These are phyloP conservation scores for Saururus chinensis DNA, from an alignment of 164 flowering plant genomes.

Conservation along the genomic window DNA sequence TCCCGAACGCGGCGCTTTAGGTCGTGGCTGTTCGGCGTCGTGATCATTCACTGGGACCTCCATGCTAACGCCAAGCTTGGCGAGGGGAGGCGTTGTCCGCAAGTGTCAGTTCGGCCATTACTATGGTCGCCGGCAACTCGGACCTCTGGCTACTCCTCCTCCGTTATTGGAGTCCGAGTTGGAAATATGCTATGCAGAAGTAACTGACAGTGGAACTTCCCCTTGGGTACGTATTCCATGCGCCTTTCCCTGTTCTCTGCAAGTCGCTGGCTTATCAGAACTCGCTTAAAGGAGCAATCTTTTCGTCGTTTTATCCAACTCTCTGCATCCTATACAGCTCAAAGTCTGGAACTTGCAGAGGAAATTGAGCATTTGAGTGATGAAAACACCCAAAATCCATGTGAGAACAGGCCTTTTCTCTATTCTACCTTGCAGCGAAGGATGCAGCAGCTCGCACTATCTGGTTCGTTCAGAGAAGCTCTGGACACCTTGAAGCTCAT, in stretches of 20 bases:
- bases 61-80: too few species aligned
- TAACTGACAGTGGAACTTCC: too few species aligned
- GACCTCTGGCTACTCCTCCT: too few species aligned
- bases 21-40: too few species aligned
- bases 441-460: slow-evolving; percentile 23
- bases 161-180: too few species aligned
- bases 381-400: not conserved
- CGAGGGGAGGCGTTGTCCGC: too few species aligned
- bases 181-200: too few species aligned
- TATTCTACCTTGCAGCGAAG: slow-evolving; percentile 3
- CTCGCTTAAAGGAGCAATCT: not conserved
- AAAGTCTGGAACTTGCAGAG: not conserved
- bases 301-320: not conserved
- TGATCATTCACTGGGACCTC: too few species aligned
- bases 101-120: too few species aligned
- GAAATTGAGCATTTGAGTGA: not conserved
- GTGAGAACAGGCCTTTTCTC: not conserved
- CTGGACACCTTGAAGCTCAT: slow-evolving; percentile 22
- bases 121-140: too few species aligned
- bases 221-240: too few species aligned
- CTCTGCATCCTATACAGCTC: not conserved
- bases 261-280: not conserved
- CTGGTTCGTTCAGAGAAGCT: slow-evolving; percentile 24
- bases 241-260: not conserved
- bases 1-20: too few species aligned